Conservation (phyloP, 2,329 filamentous ascomycete genomes). For the Graphilbum ipis-grandicollis region DNA sequence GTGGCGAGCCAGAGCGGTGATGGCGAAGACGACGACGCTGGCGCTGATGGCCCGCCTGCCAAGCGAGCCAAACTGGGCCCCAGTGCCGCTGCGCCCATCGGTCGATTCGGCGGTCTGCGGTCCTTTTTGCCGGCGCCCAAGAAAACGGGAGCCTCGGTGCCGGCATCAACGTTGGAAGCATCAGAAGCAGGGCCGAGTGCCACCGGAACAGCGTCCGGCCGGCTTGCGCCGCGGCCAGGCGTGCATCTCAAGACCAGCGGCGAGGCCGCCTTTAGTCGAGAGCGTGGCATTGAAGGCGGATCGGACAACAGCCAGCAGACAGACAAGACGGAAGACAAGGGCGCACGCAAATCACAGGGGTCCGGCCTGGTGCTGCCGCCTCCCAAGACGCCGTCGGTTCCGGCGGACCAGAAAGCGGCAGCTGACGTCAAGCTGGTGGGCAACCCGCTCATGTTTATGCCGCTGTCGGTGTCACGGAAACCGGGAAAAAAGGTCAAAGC, state of each 20-base stretch:
- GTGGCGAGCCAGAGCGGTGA: conserved; percentile 16
- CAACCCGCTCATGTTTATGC: conserved; percentile 76
- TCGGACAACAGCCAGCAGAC: neutral
- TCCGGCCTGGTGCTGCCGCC: conserved; percentile 18
- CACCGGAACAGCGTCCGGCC: no score
- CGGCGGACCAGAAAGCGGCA: conserved; percentile 38
- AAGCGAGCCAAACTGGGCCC: conserved; percentile 46
- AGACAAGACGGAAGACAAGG: conserved; percentile 4
- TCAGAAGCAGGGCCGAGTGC: no score
- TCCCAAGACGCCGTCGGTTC: conserved; percentile 30
- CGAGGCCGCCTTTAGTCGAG: conserved; percentile 69
- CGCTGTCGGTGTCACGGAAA: conserved; percentile 67
- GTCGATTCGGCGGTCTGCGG: conserved; percentile 67
- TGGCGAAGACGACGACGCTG: conserved; percentile 14
- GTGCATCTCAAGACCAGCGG: conserved; percentile 74
- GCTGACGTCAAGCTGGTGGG: conserved; percentile 52
- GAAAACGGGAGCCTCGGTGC: conserved; percentile 22
- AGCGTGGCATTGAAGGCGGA: no score
- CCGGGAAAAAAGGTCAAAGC: conserved; percentile 48
- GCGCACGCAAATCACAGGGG: conserved; percentile 3
- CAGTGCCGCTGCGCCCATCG: conserved; percentile 18
- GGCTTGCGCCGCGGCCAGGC: conserved; percentile 34
- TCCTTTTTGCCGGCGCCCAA: conserved; percentile 78
- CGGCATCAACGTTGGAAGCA: conserved; percentile 10
- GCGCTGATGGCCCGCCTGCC: conserved; percentile 39